Evolutionary conservation across 257 asterid genomes (phyloP).

Genomic region (Coffea canephora): DNA sequence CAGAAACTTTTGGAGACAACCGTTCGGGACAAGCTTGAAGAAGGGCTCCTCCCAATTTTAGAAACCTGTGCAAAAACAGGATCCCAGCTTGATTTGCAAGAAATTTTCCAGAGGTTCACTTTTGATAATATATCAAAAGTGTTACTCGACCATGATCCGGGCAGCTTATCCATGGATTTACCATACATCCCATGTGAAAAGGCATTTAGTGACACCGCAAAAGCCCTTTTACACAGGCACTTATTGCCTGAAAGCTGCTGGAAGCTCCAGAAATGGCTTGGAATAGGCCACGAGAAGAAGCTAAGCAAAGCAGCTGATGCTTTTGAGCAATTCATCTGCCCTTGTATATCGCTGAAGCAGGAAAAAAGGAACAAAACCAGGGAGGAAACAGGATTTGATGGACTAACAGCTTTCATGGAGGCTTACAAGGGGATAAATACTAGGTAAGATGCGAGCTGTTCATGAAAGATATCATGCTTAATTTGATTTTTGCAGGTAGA

Average conservation of each 20-base stretch:
- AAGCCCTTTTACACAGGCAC: not conserved
- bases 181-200: not conserved
- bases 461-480: constrained; percentile 34
- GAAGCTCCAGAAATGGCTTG: constrained; percentile 9
- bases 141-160: not conserved
- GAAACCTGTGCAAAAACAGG: not conserved
- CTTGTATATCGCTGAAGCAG: too few species aligned
- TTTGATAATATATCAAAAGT: not conserved
- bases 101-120: not conserved
- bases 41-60: not conserved
- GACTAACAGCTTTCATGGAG: not conserved
- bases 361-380: too few species aligned
- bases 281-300: not conserved
- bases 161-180: not conserved
- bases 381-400: too few species aligned
- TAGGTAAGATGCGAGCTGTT: constrained; percentile 14
- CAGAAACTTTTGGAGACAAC: not conserved
- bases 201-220: not conserved
- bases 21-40: constrained; percentile 1
- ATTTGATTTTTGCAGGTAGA: constrained; percentile 40
- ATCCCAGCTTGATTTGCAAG: not conserved
- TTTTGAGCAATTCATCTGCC: not conserved
- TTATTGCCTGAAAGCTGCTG: constrained; percentile 2
- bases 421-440: constrained; percentile 3
- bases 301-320: not conserved